Percentiles rank a stretch among this genome's conserved stretches.
phyloP scores from a whole-genome alignment of 2,329 filamentous ascomycete genomes.

The Verticillium longisporum region DNA sequence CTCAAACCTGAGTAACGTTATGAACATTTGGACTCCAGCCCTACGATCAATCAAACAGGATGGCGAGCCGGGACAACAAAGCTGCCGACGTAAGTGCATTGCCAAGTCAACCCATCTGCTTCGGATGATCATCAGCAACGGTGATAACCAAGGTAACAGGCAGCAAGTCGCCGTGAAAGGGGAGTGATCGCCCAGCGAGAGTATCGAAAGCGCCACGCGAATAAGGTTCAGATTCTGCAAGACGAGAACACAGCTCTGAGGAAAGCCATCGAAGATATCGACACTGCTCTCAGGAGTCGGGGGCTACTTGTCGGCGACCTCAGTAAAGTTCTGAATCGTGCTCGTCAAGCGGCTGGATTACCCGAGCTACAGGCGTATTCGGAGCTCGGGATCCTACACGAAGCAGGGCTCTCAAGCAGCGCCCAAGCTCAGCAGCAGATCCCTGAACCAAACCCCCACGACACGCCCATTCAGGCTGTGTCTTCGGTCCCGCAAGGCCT shows the following conservation, averaged over 20 bases:
- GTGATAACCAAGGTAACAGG: neutral
- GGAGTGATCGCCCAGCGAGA: conserved; percentile 15
- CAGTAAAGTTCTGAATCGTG: neutral
- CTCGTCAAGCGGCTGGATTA: conserved; percentile 2
- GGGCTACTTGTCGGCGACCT: neutral
- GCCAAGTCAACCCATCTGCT: neutral
- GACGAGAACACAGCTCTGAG: conserved; percentile 12
- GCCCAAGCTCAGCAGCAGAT: neutral
- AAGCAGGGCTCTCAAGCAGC: neutral
- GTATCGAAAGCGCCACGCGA: conserved; percentile 15
- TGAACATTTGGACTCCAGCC: no score
- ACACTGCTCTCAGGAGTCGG: neutral
- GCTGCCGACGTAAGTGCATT: neutral
- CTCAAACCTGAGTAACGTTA: no score
- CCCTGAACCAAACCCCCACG: neutral
- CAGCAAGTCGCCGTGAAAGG: conserved; percentile 9
- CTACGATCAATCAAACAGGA: neutral
- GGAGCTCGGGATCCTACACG: neutral
- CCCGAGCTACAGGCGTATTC: neutral
- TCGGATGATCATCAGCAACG: neutral
- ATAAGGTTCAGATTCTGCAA: conserved; percentile 12
- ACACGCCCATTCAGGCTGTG: neutral
- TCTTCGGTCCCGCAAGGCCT: neutral
- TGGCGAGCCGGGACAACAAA: neutral
- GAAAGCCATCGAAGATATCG: conserved; percentile 6